Percentiles rank a stretch among this genome's conserved stretches.
These are phyloP conservation scores for Colletotrichum lentis DNA, from an alignment of 2,329 filamentous ascomycete genomes.

Conservation along the genomic window DNA sequence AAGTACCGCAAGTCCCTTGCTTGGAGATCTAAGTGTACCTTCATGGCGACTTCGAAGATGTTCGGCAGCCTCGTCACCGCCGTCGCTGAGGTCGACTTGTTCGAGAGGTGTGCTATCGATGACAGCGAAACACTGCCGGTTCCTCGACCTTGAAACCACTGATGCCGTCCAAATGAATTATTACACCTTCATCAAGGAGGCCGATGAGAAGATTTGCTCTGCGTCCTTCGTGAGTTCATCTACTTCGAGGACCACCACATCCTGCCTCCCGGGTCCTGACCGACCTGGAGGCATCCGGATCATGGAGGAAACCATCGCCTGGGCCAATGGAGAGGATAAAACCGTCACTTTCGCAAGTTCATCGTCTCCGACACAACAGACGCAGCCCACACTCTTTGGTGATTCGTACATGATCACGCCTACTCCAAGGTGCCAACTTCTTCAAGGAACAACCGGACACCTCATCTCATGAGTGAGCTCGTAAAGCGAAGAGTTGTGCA, in stretches of 20 bases:
- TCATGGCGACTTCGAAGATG: too few species aligned
- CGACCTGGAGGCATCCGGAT: not conserved
- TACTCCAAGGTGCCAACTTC: not conserved
- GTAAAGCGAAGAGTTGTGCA: not conserved
- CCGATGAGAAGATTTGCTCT: not conserved
- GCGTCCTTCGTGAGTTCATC: not conserved
- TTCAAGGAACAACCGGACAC: not conserved
- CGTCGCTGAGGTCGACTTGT: too few species aligned
- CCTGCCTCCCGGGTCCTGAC: not conserved
- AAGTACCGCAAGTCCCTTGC: not conserved
- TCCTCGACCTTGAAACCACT: not conserved
- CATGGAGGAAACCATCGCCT: not conserved
- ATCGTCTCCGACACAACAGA: not conserved
- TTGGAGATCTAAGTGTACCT: not conserved
- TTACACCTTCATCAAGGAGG: not conserved
- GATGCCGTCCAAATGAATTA: not conserved
- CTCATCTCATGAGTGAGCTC: not conserved
- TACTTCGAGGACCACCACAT: not conserved
- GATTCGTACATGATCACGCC: not conserved
- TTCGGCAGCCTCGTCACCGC: not conserved
- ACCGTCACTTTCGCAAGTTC: not conserved
- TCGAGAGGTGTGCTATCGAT: not conserved
- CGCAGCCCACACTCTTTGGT: not conserved
- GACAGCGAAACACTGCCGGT: not conserved
- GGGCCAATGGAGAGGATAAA: not conserved